Evolutionary conservation across 2,329 filamentous ascomycete genomes (phyloP).

Genomic region (Lecanicillium sp.): DNA sequence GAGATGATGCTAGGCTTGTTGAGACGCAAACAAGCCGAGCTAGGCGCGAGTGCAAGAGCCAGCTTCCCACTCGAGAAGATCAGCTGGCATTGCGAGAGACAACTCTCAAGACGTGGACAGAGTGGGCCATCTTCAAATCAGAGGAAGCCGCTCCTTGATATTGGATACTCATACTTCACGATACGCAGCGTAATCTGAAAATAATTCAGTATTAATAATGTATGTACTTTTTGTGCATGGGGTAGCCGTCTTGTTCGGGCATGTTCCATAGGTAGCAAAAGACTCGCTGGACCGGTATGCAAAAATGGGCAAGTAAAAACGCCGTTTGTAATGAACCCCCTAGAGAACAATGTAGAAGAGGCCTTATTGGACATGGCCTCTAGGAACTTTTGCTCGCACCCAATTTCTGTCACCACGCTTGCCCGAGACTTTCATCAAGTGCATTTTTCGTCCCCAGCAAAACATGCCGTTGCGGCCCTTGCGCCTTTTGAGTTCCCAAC

Average conservation of each 20-base stretch:
- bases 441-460: conserved; percentile 49
- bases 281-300: conserved; percentile 3
- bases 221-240: too few relatives aligned
- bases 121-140: neutral
- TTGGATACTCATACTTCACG: too few relatives aligned
- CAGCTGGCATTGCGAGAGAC: conserved; percentile 28
- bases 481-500: conserved; percentile 37
- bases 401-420: conserved; percentile 15
- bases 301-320: neutral
- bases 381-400: conserved; percentile 3
- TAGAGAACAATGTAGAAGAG: neutral
- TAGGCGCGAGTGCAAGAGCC: conserved; percentile 23
- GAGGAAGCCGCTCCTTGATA: too few relatives aligned
- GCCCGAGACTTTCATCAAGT: conserved; percentile 23
- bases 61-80: conserved; percentile 34
- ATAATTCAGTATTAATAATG: too few relatives aligned
- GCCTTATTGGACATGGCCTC: conserved; percentile 1
- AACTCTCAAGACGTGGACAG: neutral
- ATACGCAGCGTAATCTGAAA: too few relatives aligned
- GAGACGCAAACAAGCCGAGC: neutral
- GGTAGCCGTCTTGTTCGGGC: too few relatives aligned
- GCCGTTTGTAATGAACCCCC: neutral
- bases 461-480: conserved; percentile 46
- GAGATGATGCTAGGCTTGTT: conserved; percentile 19
- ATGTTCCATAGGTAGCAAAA: neutral